Base-by-base conservation (phyloP, 306 rosid genomes). In the Pyrus betulifolia region DNA sequence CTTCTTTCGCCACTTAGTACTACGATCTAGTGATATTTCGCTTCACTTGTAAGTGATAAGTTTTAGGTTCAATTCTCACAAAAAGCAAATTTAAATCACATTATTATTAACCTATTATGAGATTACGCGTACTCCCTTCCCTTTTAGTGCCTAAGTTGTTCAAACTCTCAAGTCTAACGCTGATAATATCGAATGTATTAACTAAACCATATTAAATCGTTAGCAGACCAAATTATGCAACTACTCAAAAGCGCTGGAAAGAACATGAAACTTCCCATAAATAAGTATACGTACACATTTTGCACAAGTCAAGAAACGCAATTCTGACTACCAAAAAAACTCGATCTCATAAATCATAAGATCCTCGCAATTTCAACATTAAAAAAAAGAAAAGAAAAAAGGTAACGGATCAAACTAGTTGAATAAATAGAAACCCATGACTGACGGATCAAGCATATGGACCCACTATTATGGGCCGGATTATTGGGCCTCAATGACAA, bases 71-170 rank as follows among this genome's bases (percentile, higher is more conserved):
- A 25, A 25, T 25, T 25, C 27, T 25, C 3, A 0, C 11, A 0
- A 38, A 38, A 38, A 0, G 0, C 8, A 0, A 38, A 38, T 38
- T 38, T 2, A 0, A 38, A 38, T 0, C 10, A 38, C 2, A 38
- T 38, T 38, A 38, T 38, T 2, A 1, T 2, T 7, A 38, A 0
- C 2, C 1, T 0, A 5, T 5, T 33, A 1, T 33, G 0, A 33
- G 6, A 0, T 33, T 33, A 25, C 27, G 27, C 27, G 27, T 25
- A 1, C 27, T 25, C 27, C 25, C 27, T 25, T 25, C 27, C 27
- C 27, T 1, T 25, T 25, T 25, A 25, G 27, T 25, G 27, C 27
- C 27, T 25, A 25, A 25, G 27, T 25, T 25, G 1, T 25, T 25
- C 27, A 25, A 25, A 25, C 27, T 25, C 27, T 25, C 27, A 1